A percentile compares a stretch with the other conserved stretches of the same genome.
Evolutionary conservation across 768 basidiomycete genomes (phyloP).

Genomic region (Lactifluus volemus): DNA sequence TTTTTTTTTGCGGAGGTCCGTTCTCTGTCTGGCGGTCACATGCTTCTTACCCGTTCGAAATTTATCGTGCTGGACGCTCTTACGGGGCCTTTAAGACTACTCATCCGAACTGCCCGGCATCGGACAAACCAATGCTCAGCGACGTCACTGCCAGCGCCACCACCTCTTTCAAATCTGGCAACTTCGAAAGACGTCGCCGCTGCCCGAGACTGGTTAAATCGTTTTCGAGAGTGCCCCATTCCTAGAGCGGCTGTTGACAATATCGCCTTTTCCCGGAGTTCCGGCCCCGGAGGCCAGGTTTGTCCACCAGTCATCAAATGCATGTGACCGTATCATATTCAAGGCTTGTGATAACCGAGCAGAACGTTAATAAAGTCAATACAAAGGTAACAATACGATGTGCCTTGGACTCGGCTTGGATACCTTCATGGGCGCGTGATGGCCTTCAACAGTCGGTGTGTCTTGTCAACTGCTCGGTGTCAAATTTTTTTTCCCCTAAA

Average conservation of each 20-base stretch:
- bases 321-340: background rate
- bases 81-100: background rate
- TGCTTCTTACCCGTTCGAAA: background rate
- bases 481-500: background rate
- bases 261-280: slow-evolving; percentile 68
- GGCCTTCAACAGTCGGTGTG: slow-evolving; percentile 43
- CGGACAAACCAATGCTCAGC: background rate
- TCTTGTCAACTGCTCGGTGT: slow-evolving; percentile 3
- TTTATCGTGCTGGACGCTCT: background rate
- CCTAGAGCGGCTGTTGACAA: slow-evolving; percentile 47
- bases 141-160: slow-evolving; percentile 14
- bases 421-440: slow-evolving; percentile 56
- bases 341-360: slow-evolving; percentile 7
- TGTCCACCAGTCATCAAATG: slow-evolving; percentile 8
- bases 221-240: slow-evolving; percentile 25
- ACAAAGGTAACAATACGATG: slow-evolving; percentile 69
- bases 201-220: slow-evolving; percentile 17
- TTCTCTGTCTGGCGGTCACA: background rate
- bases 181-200: slow-evolving; percentile 10
- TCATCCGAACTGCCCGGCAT: background rate
- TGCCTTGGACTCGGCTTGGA: slow-evolving; percentile 49
- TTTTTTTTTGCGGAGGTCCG: too few species aligned
- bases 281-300: slow-evolving; percentile 82
- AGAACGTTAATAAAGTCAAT: slow-evolving; percentile 90
- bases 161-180: slow-evolving; percentile 10